Evolutionary conservation across 139 green algal genomes (phyloP).

Genomic region (Picochlorum sp.): DNA sequence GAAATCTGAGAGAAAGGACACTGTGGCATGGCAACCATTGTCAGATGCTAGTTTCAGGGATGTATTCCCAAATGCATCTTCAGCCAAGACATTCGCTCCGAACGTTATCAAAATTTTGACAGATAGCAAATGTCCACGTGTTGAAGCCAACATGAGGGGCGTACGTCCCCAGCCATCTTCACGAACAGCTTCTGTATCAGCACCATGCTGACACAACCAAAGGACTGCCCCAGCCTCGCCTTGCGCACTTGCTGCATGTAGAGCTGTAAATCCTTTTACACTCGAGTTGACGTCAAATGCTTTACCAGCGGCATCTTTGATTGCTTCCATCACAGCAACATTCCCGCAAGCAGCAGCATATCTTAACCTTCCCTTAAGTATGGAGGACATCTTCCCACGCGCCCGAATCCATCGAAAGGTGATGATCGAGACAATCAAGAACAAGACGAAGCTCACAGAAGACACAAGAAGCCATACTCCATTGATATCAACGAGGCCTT

Average conservation of each 20-base stretch:
- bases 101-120: slow-evolving; percentile 11
- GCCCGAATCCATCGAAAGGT: neutral
- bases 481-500: no score
- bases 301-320: neutral
- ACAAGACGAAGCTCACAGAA: no score
- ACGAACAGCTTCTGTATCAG: neutral
- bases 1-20: neutral
- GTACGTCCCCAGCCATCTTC: slow-evolving; percentile 13
- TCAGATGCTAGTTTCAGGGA: neutral
- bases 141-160: slow-evolving; percentile 12
- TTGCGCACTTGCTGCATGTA: slow-evolving; percentile 7
- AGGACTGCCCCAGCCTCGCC: neutral
- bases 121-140: neutral
- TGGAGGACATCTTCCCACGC: neutral
- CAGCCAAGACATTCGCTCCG: slow-evolving; percentile 1
- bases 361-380: neutral
- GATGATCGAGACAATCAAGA: no score
- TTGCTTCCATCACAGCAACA: neutral
- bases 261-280: slow-evolving; percentile 9
- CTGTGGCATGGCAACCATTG: neutral
- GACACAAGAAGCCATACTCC: no score
- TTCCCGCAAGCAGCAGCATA: neutral
- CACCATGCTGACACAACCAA: slow-evolving; percentile 12
- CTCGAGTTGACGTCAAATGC: neutral
- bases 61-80: slow-evolving; percentile 1